A percentile compares a stretch with the other conserved stretches of the same genome.
These are phyloP conservation scores for Ascochyta rabiei DNA, from an alignment of 2,329 filamentous ascomycete species.

Conservation along the genomic window DNA sequence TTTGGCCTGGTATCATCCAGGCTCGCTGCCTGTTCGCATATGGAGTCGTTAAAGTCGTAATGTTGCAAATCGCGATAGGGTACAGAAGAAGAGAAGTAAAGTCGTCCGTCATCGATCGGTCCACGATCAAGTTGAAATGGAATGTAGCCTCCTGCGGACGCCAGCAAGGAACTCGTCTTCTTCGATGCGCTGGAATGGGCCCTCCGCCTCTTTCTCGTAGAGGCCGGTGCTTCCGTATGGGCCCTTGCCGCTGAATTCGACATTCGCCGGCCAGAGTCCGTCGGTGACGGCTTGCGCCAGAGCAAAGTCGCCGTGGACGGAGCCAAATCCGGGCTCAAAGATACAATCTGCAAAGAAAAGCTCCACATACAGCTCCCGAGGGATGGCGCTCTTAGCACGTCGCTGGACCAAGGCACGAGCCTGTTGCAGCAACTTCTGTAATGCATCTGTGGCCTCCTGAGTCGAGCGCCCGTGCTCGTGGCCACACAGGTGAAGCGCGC, in stretches of 20 bases:
- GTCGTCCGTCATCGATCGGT: slow-evolving; percentile 22
- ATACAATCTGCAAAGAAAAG: slow-evolving; percentile 60
- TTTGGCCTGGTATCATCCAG: slow-evolving; percentile 44
- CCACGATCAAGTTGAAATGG: slow-evolving; percentile 44
- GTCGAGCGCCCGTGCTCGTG: slow-evolving; percentile 47
- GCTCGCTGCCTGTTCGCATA: slow-evolving; percentile 35
- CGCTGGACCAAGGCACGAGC: slow-evolving; percentile 50
- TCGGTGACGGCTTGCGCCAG: slow-evolving; percentile 50
- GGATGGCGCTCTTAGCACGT: slow-evolving; percentile 46
- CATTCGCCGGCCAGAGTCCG: slow-evolving; percentile 50
- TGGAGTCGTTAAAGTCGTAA: slow-evolving; percentile 39
- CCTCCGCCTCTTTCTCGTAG: slow-evolving; percentile 57
- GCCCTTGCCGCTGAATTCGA: slow-evolving; percentile 52
- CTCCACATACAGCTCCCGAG: slow-evolving; percentile 53
- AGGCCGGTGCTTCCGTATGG: slow-evolving; percentile 58
- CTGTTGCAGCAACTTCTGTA: slow-evolving; percentile 50
- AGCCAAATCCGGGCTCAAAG: slow-evolving; percentile 54
- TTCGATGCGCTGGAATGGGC: slow-evolving; percentile 47
- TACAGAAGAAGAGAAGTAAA: slow-evolving; percentile 30
- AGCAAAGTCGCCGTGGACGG: slow-evolving; percentile 58
- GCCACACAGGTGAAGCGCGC: slow-evolving; percentile 55
- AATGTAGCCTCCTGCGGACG: slow-evolving; percentile 44
- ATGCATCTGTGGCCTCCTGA: slow-evolving; percentile 42
- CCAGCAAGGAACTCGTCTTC: slow-evolving; percentile 49
- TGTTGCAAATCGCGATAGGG: slow-evolving; percentile 22